A percentile compares a stretch with the other conserved stretches of the same genome.
These are phyloP conservation scores for Limonium bicolor DNA, from an alignment of 148 eudicot genomes.

Conservation along the genomic window DNA sequence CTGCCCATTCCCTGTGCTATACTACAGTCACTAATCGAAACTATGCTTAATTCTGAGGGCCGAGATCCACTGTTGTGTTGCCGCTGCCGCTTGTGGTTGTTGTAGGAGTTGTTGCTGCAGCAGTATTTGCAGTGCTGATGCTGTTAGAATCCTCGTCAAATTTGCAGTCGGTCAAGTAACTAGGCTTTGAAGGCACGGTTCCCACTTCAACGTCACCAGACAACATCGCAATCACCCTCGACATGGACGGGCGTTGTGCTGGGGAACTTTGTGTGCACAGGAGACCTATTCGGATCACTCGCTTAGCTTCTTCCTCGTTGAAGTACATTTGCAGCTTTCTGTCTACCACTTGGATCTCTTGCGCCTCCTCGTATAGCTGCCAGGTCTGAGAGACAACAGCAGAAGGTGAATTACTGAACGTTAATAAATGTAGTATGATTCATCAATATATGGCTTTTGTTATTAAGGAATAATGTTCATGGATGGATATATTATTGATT, in stretches of 20 bases:
- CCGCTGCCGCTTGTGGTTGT: too few relatives aligned
- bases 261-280: conserved; percentile 91
- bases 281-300: conserved; percentile 44
- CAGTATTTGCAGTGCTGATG: conserved; percentile 5
- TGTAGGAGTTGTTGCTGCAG: too few relatives aligned
- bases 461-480: too few relatives aligned
- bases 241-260: conserved; percentile 57
- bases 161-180: conserved; percentile 58
- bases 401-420: too few relatives aligned
- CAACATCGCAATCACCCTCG: conserved; percentile 72
- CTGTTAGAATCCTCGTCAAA: conserved; percentile 39
- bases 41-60: too few relatives aligned
- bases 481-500: too few relatives aligned
- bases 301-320: conserved; percentile 37
- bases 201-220: conserved; percentile 48
- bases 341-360: conserved; percentile 47
- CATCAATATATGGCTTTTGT: too few relatives aligned
- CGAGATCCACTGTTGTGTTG: too few relatives aligned
- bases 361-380: conserved; percentile 35
- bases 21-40: too few relatives aligned
- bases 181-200: conserved; percentile 45
- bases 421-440: too few relatives aligned
- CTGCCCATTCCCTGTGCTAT: too few relatives aligned
- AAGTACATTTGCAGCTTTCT: conserved; percentile 18
- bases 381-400: neutral